Base-by-base conservation (phyloP, 371 early-diverging fungal genomes). In the Phascolomyces articulosus region DNA sequence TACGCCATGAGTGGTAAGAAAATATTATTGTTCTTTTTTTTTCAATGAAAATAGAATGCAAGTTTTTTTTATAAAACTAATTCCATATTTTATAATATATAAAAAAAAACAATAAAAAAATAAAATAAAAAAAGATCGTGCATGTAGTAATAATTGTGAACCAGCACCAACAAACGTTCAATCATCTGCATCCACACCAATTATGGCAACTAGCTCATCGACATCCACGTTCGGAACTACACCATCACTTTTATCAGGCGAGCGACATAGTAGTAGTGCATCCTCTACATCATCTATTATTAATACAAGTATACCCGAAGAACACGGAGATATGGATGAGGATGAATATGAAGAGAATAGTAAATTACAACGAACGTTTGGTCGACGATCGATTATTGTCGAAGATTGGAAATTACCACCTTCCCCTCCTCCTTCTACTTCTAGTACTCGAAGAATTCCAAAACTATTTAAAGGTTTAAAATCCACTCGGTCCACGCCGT, bases 251-350 rank as follows among this genome's bases (percentile, higher is more conserved):
- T 21, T 29, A n/a, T 34, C 44, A 24, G 20, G 34, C 47, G 64
- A 56, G 54, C 44, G n/a, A 49, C 62, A 55, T 53, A 66, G 51
- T 51, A 71, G 54, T 48, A 68, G 8, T 55, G 47, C 67, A 2
- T 28, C 44, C 13, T 62, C 63, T 0, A 10, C 29, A 20, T 54
- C 63, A 40, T 62, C 63, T 6, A 23, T 54, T 54, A 40, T 55
- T 11, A 54, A 34, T 16, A 34, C 54, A 23, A 67, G 68, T 38
- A 67, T 67, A 58, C 60, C 63, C 27, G 64, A 75, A 58, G 76
- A 72, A 28, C 65, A 71, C n/a, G 74, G 65, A 0, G 60, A n/a
- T n/a, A n/a, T 48, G 10, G 60, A 58, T 27, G 49, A 51, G 4
- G 24, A 49, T 1, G 44, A 44, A 44, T 4, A n/a, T 26, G 48